These are phyloP conservation scores for Agarophyton chilense DNA, from an alignment of 23 red algal genomes.

Conservation along the genomic window DNA sequence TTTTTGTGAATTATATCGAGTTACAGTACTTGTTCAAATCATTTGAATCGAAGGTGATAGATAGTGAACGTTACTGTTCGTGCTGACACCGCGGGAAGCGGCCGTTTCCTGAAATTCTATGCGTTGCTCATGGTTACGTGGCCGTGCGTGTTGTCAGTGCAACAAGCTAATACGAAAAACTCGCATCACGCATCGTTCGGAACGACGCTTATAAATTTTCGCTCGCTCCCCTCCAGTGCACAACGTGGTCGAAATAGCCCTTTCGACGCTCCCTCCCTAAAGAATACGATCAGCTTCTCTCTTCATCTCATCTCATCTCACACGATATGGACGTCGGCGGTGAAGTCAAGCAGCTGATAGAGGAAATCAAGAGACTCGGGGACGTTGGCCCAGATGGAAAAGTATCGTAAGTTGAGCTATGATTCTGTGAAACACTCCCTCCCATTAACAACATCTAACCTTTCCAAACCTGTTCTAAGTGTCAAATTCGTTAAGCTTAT, in stretches of 20 bases:
- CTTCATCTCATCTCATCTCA: too few species aligned
- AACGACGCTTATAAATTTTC: too few species aligned
- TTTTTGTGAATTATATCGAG: too few species aligned
- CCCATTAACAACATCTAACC: background rate
- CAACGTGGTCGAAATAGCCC: too few species aligned
- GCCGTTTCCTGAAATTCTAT: background rate
- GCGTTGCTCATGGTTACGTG: background rate
- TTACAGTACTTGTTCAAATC: too few species aligned
- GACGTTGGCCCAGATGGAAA: constrained; percentile 47
- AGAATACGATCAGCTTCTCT: too few species aligned
- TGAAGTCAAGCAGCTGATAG: constrained; percentile 73
- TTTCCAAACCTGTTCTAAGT: background rate
- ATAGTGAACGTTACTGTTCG: too few species aligned
- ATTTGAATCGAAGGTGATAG: too few species aligned
- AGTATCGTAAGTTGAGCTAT: constrained; percentile 54
- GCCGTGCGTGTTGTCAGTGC: background rate
- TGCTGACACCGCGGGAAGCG: background rate
- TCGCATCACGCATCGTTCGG: too few species aligned
- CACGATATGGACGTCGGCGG: constrained; percentile 57
- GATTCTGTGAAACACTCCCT: background rate
- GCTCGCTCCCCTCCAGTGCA: too few species aligned
- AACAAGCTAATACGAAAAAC: background rate
- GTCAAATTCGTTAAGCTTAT: constrained; percentile 75
- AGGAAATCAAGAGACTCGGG: constrained; percentile 74
- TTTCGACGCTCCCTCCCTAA: too few species aligned